These are phyloP conservation scores for Fraxinus quadrangulata DNA, from an alignment of 257 asterid genomes.

Conservation along the genomic window DNA sequence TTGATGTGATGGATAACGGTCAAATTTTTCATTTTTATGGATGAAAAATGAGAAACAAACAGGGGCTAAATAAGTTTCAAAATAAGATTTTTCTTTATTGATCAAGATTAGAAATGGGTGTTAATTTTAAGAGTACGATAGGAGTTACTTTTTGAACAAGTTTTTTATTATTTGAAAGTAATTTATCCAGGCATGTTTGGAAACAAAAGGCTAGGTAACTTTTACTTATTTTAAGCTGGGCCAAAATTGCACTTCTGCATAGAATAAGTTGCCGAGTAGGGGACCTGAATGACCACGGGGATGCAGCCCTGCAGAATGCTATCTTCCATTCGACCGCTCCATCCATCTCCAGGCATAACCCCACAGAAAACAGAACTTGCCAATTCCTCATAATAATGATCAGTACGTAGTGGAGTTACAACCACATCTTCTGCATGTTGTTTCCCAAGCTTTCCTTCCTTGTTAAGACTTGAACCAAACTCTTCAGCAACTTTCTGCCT, in stretches of 20 bases:
- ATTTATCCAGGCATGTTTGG: not conserved
- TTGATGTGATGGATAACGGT: too few relatives aligned
- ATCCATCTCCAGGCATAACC: conserved; percentile 99
- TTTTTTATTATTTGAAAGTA: not conserved
- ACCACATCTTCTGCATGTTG: conserved; percentile 75
- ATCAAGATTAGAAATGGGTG: not conserved
- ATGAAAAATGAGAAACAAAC: too few relatives aligned
- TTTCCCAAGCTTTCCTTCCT: conserved; percentile 87
- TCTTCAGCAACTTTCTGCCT: conserved; percentile 94
- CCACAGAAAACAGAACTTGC: conserved; percentile 87
- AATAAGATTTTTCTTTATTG: not conserved
- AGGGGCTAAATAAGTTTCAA: not conserved
- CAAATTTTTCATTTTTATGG: too few relatives aligned
- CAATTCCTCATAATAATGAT: conserved; percentile 66
- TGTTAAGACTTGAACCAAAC: conserved; percentile 82
- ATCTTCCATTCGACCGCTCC: conserved; percentile 99
- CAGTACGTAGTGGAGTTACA: conserved; percentile 73
- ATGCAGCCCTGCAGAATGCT: conserved; percentile 93
- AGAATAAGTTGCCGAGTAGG: not conserved
- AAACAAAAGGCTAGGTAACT: not conserved
- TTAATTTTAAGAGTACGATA: not conserved
- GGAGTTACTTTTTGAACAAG: not conserved
- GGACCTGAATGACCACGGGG: conserved; percentile 92
- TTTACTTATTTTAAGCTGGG: not conserved
- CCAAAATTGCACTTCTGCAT: not conserved